Evolutionary conservation across 2,329 filamentous ascomycete genomes (phyloP).

Genomic region (Talaromyces sp.): DNA sequence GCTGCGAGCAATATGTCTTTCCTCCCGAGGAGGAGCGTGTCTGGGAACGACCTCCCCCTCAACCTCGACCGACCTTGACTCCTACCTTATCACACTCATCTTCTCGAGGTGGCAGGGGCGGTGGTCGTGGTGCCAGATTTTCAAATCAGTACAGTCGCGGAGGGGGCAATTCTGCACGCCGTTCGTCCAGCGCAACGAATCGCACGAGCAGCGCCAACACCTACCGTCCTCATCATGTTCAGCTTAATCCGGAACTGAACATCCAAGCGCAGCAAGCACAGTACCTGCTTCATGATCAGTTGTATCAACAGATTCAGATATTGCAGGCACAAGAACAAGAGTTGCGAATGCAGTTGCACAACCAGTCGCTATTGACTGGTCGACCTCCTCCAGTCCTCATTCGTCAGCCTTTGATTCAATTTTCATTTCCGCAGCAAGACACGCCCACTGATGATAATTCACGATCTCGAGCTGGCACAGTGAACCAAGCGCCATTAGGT

Average conservation of each 20-base stretch:
- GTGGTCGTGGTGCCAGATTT: constrained; percentile 46
- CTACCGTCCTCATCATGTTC: constrained; percentile 32
- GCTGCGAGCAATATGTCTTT: constrained; percentile 82
- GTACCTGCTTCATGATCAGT: constrained; percentile 43
- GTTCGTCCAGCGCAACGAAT: constrained; percentile 54
- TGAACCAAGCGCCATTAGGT: constrained; percentile 29
- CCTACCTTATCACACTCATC: constrained; percentile 32
- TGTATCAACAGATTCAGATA: constrained; percentile 47
- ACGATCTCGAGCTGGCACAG: constrained; percentile 32
- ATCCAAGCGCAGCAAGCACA: constrained; percentile 44
- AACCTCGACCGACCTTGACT: constrained; percentile 51
- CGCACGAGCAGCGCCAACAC: constrained; percentile 24
- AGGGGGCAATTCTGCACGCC: constrained; percentile 44
- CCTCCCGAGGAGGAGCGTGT: constrained; percentile 69
- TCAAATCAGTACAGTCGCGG: constrained; percentile 45
- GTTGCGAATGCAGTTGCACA: constrained; percentile 42
- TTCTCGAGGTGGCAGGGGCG: constrained; percentile 45
- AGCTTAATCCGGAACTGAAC: constrained; percentile 33
- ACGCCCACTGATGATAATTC: constrained; percentile 30
- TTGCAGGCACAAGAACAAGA: constrained; percentile 48
- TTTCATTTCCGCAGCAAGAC: constrained; percentile 33
- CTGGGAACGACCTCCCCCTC: constrained; percentile 53
- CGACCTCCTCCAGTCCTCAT: constrained; percentile 35
- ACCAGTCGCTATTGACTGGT: constrained; percentile 39
- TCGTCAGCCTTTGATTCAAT: constrained; percentile 38